These are phyloP conservation scores for Ambrosiella xylebori DNA, from an alignment of 2,329 filamentous ascomycete genomes.

Conservation along the genomic window DNA sequence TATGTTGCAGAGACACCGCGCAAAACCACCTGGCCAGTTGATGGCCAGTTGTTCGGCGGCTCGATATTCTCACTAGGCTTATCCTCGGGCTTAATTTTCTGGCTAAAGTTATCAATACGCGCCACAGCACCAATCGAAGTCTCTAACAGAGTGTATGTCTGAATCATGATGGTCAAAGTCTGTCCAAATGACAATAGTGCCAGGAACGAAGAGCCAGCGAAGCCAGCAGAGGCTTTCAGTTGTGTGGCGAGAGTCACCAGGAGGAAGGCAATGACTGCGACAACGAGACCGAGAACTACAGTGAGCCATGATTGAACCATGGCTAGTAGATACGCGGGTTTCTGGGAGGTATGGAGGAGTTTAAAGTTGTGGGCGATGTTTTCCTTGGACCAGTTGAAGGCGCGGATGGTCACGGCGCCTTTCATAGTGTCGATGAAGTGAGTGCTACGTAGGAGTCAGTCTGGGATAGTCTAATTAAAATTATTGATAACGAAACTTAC, in stretches of 20 bases:
- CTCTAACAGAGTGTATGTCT: conserved; percentile 20
- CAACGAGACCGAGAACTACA: conserved; percentile 31
- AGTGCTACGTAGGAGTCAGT: conserved; percentile 17
- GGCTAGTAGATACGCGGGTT: conserved; percentile 38
- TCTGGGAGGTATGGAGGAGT: conserved; percentile 36
- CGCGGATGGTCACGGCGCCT: conserved; percentile 37
- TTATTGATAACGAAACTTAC: conserved; percentile 18
- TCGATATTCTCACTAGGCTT: conserved; percentile 12
- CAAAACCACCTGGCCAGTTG: conserved; percentile 18
- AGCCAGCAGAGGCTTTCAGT: conserved; percentile 21
- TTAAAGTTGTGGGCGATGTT: conserved; percentile 27
- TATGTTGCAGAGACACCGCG: conserved; percentile 21
- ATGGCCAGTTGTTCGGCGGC: conserved; percentile 19
- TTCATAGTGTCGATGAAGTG: conserved; percentile 39
- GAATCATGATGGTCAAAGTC: conserved; percentile 18
- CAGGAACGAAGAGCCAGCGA: conserved; percentile 24
- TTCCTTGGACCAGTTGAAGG: conserved; percentile 35
- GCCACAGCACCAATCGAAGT: conserved; percentile 18
- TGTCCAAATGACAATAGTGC: conserved; percentile 23
- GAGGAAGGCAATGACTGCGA: conserved; percentile 31
- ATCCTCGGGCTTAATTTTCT: conserved; percentile 16
- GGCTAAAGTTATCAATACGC: conserved; percentile 18
- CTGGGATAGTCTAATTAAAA: not conserved
- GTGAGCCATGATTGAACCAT: conserved; percentile 42
- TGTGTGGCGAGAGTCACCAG: conserved; percentile 27